A percentile compares a stretch with the other conserved stretches of the same genome.
These are phyloP conservation scores for Termitomyces sp. DNA, from an alignment of 768 basidiomycete genomes.

Conservation along the genomic window DNA sequence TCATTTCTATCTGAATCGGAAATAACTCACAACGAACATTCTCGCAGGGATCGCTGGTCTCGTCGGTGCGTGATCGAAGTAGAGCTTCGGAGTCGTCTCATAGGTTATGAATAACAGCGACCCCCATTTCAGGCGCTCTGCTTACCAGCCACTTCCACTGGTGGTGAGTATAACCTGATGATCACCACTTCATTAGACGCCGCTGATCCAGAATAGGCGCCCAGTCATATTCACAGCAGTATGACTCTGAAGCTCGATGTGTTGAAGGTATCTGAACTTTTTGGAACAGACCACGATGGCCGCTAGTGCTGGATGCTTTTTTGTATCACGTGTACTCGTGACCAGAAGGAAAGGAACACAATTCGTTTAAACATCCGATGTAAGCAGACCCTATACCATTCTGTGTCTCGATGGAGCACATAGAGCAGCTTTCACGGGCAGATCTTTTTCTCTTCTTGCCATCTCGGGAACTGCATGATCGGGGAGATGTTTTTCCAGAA, in stretches of 20 bases:
- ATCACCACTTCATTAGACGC: not conserved
- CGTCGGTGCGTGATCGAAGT: constrained; percentile 24
- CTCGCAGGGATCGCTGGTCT: constrained; percentile 20
- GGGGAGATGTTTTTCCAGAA: not conserved
- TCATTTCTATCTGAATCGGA: constrained; percentile 2
- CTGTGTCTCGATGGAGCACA: not conserved
- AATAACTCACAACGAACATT: not conserved
- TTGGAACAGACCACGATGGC: not conserved
- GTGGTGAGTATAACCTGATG: constrained; percentile 17
- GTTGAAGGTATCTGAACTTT: not conserved
- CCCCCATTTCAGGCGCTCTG: constrained; percentile 45
- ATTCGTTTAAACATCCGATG: not conserved
- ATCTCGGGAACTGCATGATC: not conserved
- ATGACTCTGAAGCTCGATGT: not conserved
- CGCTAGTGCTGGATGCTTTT: not conserved
- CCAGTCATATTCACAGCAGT: not conserved
- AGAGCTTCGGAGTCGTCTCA: not conserved
- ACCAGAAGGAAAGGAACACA: not conserved
- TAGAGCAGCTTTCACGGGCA: not conserved
- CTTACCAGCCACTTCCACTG: constrained; percentile 38
- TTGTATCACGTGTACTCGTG: not conserved
- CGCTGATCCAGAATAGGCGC: not conserved
- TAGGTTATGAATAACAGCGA: constrained; percentile 19
- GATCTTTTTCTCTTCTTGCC: not conserved
- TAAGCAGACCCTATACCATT: not conserved